phyloP scores from a whole-genome alignment of 495 filamentous ascomycete genomes.

The Elasticomyces elasticus region DNA sequence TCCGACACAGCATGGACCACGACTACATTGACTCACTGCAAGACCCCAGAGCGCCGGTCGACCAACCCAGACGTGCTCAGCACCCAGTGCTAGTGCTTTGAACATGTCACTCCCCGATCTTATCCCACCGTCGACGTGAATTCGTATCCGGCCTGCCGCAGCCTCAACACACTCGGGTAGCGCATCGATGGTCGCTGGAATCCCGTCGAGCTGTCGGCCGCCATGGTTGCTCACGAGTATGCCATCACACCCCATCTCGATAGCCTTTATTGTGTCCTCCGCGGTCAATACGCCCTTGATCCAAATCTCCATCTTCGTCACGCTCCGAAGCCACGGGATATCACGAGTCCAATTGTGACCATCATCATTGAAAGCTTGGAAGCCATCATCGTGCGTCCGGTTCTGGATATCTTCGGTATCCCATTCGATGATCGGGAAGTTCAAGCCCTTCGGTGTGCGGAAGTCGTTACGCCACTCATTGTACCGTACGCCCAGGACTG shows the following conservation, averaged over 20 bases:
- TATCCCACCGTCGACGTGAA: slow-evolving; percentile 33
- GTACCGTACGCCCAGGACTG: slow-evolving; percentile 24
- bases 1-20: background rate
- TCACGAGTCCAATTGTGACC: slow-evolving; percentile 30
- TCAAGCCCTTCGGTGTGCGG: slow-evolving; percentile 19
- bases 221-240: slow-evolving; percentile 39
- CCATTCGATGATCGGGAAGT: slow-evolving; percentile 22
- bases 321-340: slow-evolving; percentile 29
- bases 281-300: slow-evolving; percentile 33
- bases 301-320: slow-evolving; percentile 36
- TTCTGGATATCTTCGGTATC: slow-evolving; percentile 16
- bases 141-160: slow-evolving; percentile 28
- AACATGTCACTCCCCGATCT: slow-evolving; percentile 36
- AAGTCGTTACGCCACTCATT: slow-evolving; percentile 28
- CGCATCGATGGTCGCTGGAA: slow-evolving; percentile 38
- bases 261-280: slow-evolving; percentile 31
- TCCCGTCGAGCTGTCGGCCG: slow-evolving; percentile 38
- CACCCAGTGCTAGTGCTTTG: slow-evolving; percentile 41
- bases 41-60: slow-evolving; percentile 37
- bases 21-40: slow-evolving; percentile 20
- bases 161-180: slow-evolving; percentile 36
- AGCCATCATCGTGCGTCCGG: slow-evolving; percentile 24
- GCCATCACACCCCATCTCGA: slow-evolving; percentile 30
- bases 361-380: slow-evolving; percentile 29
- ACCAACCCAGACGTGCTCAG: slow-evolving; percentile 32